phyloP scores from a whole-genome alignment of 306 rosid species.

The Medicago ruthenica region DNA sequence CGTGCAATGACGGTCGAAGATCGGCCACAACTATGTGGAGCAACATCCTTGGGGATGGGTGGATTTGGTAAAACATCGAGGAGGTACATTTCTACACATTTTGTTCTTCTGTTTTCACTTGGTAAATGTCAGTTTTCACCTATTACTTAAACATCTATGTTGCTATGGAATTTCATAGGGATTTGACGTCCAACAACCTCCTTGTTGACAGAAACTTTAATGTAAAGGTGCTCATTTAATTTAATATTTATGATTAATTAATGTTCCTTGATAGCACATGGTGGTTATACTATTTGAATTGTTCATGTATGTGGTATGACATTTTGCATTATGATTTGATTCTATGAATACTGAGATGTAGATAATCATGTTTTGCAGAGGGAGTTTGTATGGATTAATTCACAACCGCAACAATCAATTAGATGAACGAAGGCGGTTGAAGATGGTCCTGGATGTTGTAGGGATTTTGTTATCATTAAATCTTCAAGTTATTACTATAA shows the following conservation, averaged over 20 bases:
- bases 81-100: too few species aligned
- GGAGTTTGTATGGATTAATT: constrained; percentile 94
- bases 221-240: constrained; percentile 73
- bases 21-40: too few species aligned
- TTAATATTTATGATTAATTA: constrained; percentile 27
- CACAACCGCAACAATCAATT: constrained; percentile 98
- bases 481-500: constrained; percentile 34
- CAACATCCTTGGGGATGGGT: too few species aligned
- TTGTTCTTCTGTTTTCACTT: too few species aligned
- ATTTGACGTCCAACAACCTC: constrained; percentile 95
- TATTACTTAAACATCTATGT: too few species aligned
- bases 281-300: constrained; percentile 19
- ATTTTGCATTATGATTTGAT: not conserved
- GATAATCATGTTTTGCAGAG: constrained; percentile 66
- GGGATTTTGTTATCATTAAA: constrained; percentile 43
- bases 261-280: constrained; percentile 14
- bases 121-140: too few species aligned
- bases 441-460: constrained; percentile 99
- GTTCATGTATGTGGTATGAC: constrained; percentile 31
- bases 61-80: too few species aligned
- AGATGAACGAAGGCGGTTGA: constrained; percentile 89
- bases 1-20: too few species aligned
- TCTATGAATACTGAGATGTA: constrained; percentile 48
- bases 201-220: constrained; percentile 96
- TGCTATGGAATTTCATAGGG: constrained; percentile 87